A percentile compares a stretch with the other conserved stretches of the same genome.
phyloP scores from a whole-genome alignment of 129 eudicot genomes.

The Oenanthe sinensis region DNA sequence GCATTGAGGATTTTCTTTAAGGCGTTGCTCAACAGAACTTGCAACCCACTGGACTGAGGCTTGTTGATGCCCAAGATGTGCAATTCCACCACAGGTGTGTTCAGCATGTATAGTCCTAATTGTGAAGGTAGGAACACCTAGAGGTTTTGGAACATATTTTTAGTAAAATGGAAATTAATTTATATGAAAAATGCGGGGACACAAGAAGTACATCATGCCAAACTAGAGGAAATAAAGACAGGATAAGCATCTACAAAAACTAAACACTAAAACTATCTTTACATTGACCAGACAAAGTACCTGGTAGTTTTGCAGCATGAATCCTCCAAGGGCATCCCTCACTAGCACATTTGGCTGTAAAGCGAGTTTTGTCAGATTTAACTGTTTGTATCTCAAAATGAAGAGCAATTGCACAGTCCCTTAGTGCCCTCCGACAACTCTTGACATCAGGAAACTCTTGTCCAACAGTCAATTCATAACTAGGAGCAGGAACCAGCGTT shows the following conservation, averaged over 20 bases:
- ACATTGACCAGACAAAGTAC: constrained; percentile 20
- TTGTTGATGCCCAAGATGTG: constrained; percentile 86
- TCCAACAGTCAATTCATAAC: constrained; percentile 55
- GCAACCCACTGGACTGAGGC: constrained; percentile 94
- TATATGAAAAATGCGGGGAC: background rate
- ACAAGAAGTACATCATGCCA: background rate
- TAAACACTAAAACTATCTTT: background rate
- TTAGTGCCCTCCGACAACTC: constrained; percentile 66
- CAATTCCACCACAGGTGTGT: constrained; percentile 69
- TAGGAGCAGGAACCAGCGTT: constrained; percentile 37
- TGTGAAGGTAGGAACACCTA: constrained; percentile 79
- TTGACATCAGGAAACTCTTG: constrained; percentile 74
- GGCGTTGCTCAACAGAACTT: constrained; percentile 58
- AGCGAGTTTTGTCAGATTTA: constrained; percentile 79
- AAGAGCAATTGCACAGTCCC: constrained; percentile 67
- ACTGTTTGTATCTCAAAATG: constrained; percentile 85
- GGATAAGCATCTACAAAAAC: background rate
- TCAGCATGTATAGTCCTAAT: constrained; percentile 60
- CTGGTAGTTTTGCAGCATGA: constrained; percentile 89
- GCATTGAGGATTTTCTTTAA: constrained; percentile 71
- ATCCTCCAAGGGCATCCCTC: constrained; percentile 90
- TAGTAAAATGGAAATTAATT: background rate
- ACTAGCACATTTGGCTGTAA: constrained; percentile 79
- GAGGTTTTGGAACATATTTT: constrained; percentile 59
- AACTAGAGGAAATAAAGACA: background rate